Percentiles rank a stretch among this genome's conserved stretches.
Evolutionary conservation across 1,139 yeast species (phyloP).

Genomic region (Saccharomycopsis hybrid): DNA sequence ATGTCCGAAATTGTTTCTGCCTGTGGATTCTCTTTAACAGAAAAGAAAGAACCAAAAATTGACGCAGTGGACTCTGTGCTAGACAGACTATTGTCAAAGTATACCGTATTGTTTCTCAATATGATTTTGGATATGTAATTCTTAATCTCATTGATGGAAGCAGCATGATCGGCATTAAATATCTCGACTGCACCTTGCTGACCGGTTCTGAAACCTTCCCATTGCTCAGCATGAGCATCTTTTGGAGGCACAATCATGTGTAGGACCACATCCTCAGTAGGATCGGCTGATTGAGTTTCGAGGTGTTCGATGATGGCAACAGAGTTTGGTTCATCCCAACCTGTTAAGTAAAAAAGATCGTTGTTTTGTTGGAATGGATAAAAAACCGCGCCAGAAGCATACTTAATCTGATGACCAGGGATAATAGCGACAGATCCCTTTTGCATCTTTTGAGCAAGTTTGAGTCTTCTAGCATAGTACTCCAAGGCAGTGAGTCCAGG

Average conservation of each 20-base stretch:
- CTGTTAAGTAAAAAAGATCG: conserved; percentile 78
- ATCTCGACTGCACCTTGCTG: conserved; percentile 71
- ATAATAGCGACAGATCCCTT: conserved; percentile 64
- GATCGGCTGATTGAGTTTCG: conserved; percentile 31
- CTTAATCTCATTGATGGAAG: conserved; percentile 40
- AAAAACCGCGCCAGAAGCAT: conserved; percentile 85
- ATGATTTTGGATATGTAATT: conserved; percentile 42
- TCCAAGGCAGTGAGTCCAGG: conserved; percentile 84
- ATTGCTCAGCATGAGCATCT: conserved; percentile 67
- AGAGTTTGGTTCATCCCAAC: conserved; percentile 90
- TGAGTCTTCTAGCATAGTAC: conserved; percentile 63
- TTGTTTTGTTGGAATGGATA: conserved; percentile 90
- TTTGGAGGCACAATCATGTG: conserved; percentile 88
- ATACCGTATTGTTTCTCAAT: conserved; percentile 42
- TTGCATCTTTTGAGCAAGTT: conserved; percentile 52
- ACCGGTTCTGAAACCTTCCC: conserved; percentile 96
- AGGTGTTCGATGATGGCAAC: conserved; percentile 66
- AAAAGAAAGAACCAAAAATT: conserved; percentile 25
- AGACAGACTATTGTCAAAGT: conserved; percentile 35
- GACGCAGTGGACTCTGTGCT: conserved; percentile 23
- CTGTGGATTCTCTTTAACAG: conserved; percentile 23
- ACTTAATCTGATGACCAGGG: conserved; percentile 66
- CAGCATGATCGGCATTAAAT: conserved; percentile 81
- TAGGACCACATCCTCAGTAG: conserved; percentile 48
- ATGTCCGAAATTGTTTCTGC: conserved; percentile 27